Evolutionary conservation across 371 early-diverging fungal genomes (phyloP).

Genomic region (Mortierella sp.): DNA sequence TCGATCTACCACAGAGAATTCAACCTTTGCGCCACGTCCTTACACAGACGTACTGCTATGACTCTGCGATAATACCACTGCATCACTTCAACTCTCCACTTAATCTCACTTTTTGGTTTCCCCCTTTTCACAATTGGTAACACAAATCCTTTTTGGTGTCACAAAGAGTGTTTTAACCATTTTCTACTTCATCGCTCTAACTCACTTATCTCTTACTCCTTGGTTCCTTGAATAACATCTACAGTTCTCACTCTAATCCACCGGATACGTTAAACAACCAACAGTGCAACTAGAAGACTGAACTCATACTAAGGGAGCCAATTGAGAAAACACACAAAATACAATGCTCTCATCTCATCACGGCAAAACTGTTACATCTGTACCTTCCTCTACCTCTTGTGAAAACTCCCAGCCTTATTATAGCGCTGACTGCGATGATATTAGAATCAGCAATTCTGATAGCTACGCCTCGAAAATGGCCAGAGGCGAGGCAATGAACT

Average conservation of each 20-base stretch:
- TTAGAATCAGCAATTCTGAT: not conserved
- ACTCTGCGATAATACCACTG: not conserved
- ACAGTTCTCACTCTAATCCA: not conserved
- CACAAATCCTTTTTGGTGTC: not conserved
- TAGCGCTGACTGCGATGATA: constrained; percentile 1
- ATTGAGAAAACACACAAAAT: not conserved
- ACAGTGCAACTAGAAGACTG: not conserved
- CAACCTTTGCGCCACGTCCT: not conserved
- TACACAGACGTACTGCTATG: not conserved
- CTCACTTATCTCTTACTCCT: not conserved
- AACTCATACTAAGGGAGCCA: not conserved
- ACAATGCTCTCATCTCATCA: constrained; percentile 53
- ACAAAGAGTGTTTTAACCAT: not conserved
- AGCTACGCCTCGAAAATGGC: constrained; percentile 1
- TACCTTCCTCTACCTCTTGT: constrained; percentile 10
- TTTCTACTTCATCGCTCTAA: not conserved
- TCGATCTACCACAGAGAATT: not conserved
- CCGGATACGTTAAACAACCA: not conserved
- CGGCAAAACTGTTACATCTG: constrained; percentile 17
- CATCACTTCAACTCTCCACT: not conserved
- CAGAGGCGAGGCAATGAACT: constrained; percentile 11
- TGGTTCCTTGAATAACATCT: not conserved
- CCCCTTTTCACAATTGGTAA: not conserved
- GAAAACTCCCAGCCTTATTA: constrained; percentile 22
- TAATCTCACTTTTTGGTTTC: not conserved